Conservation (phyloP, 106 monocot species). For the Platanthera guangdongensis region DNA sequence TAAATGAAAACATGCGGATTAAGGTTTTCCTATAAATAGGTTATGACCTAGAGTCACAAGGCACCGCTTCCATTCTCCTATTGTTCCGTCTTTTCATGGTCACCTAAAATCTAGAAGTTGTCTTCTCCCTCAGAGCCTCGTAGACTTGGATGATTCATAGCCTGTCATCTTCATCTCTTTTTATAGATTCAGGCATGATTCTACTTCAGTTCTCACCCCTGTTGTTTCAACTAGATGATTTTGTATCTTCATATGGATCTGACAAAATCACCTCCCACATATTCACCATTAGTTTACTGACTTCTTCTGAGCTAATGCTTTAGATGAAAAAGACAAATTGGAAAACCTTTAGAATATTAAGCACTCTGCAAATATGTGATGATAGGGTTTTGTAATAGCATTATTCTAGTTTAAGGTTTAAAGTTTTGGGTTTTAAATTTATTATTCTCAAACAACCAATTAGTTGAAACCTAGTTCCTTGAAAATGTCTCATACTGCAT, state of each 20-base stretch:
- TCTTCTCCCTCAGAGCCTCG: background rate
- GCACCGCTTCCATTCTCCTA: too few species aligned
- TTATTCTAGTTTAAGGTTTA: background rate
- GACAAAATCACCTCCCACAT: too few species aligned
- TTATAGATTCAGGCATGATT: too few species aligned
- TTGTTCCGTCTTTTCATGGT: too few species aligned
- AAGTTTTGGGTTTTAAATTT: too few species aligned
- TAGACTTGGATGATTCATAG: too few species aligned
- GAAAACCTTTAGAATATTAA: background rate
- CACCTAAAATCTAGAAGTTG: background rate
- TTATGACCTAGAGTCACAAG: background rate
- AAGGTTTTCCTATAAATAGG: background rate
- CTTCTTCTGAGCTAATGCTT: background rate
- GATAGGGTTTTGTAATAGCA: background rate
- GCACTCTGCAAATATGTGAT: too few species aligned
- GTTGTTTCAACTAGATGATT: too few species aligned
- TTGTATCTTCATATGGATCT: too few species aligned
- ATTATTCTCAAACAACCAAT: background rate
- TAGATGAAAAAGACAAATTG: background rate
- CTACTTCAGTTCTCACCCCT: too few species aligned
- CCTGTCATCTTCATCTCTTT: too few species aligned
- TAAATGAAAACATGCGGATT: background rate
- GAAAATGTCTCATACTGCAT: background rate
- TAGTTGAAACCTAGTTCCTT: background rate
- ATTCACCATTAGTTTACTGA: background rate